Evolutionary conservation across 225 moss, liverwort and hornwort genomes (phyloP), one percentile per base, ranked within the genome.

Genomic region (Takakia lepidozioides): DNA sequence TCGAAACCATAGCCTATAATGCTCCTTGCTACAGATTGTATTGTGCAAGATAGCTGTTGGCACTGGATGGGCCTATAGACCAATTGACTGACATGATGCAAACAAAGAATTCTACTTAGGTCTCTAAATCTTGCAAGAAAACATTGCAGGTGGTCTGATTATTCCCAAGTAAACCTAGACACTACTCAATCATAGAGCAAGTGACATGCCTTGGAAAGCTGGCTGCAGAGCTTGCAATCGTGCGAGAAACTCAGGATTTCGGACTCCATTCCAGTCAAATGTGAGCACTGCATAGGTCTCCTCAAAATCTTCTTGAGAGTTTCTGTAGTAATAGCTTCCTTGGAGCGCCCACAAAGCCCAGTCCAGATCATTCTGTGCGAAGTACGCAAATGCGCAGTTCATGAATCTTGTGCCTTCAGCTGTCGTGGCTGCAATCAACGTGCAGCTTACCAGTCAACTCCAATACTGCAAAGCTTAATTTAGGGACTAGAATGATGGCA

Each of bases 261-360:
- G 72, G 51, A 80, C 51, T 17, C 37, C 8, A 20, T 38, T 49
- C 87, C 83, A 84, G 1, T 71, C 38, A 15, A 55, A 63, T 9
- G 54, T 51, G 25, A 87, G 64, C 16, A 87, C 27, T 22, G 76
- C 87, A 32, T 58, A 87, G 16, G 44, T 38, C 39, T 87, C 87
- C 1, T 76, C 83, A 2, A 57, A 51, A 46, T 87, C 74, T 30
- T 59, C 51, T 13, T n/a, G 35, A 0, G 60, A 71, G 21, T 69
- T 49, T 14, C 74, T 67, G 56, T 59, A 56, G 45, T 87, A 84
- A 39, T 83, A 87, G 52, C 83, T 87, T 8, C 87, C 87, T 21
- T 74, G 77, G 51, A 87, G 56, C 0, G 74, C 71, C 87, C 87
- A 87, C 49, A 80, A 62, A 11, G 66, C 69, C 87, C 87, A 87